Percentiles rank a stretch among this genome's conserved stretches.
Evolutionary conservation across 768 basidiomycete genomes (phyloP).

Genomic region (Amanita rubescens): DNA sequence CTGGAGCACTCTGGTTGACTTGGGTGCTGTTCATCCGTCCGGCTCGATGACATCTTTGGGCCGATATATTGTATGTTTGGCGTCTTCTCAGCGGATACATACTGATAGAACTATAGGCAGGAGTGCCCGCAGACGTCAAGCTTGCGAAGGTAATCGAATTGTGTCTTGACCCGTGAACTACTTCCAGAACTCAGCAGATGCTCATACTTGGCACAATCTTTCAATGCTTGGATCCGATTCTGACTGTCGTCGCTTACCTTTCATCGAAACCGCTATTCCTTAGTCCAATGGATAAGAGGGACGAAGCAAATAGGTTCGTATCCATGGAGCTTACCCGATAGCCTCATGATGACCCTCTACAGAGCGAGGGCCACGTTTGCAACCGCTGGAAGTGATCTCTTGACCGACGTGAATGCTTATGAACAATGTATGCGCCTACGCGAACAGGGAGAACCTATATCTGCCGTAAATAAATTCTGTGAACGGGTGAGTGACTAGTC

Average conservation of each 20-base stretch:
- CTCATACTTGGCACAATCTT: slow-evolving; percentile 80
- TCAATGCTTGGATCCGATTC: slow-evolving; percentile 70
- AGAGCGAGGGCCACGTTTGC: slow-evolving; percentile 72
- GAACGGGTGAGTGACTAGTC: slow-evolving; percentile 43
- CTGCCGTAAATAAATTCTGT: slow-evolving; percentile 51
- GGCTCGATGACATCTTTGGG: slow-evolving; percentile 77
- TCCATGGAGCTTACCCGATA: neutral
- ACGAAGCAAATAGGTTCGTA: slow-evolving; percentile 65
- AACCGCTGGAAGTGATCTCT: slow-evolving; percentile 70
- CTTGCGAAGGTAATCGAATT: slow-evolving; percentile 61
- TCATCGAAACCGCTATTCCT: slow-evolving; percentile 86
- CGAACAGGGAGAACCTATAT: slow-evolving; percentile 39
- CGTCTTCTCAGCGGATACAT: neutral
- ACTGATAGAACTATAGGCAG: slow-evolving; percentile 38
- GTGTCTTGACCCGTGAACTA: neutral
- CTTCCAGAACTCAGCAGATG: slow-evolving; percentile 50
- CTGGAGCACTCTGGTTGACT: slow-evolving; percentile 60
- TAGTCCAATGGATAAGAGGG: slow-evolving; percentile 75
- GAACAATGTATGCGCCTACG: slow-evolving; percentile 49
- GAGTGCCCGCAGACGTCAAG: slow-evolving; percentile 83
- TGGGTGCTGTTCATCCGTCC: slow-evolving; percentile 66
- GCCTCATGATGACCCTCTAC: neutral
- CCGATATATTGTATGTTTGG: slow-evolving; percentile 53
- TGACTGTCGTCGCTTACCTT: slow-evolving; percentile 76
- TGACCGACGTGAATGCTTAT: slow-evolving; percentile 78